Percentiles rank a stretch among this genome's conserved stretches.
phyloP scores from a whole-genome alignment of 305 asterid genomes.

The Fraxinus greggii region DNA sequence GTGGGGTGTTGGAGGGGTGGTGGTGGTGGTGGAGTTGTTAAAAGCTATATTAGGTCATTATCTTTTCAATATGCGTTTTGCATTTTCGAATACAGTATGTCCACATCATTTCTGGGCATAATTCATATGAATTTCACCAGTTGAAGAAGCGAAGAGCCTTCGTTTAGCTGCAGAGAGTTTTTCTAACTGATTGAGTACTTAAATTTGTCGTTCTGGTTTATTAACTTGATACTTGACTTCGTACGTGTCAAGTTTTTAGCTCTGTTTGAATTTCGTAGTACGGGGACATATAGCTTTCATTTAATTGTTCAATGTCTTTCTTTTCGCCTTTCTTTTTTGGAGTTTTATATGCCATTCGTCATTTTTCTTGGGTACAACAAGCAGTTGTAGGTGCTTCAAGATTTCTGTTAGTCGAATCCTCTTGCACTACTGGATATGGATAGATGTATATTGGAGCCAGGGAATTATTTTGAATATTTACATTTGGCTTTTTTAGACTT shows the following conservation, averaged over 20 bases:
- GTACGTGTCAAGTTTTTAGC: neutral
- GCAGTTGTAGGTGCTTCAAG: neutral
- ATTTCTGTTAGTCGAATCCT: neutral
- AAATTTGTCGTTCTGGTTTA: neutral
- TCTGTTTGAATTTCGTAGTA: neutral
- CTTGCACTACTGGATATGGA: neutral
- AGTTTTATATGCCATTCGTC: neutral
- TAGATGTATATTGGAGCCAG: neutral
- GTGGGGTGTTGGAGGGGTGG: neutral
- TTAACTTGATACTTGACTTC: neutral
- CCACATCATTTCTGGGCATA: neutral
- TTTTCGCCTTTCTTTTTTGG: neutral
- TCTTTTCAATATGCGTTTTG: neutral
- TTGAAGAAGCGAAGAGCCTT: neutral
- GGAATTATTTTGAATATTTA: neutral
- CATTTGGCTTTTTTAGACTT: neutral
- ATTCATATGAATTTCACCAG: neutral
- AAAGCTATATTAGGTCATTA: neutral
- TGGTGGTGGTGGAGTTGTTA: neutral
- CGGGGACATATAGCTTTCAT: neutral
- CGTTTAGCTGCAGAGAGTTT: neutral
- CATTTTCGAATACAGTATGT: neutral
- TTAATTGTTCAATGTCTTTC: neutral
- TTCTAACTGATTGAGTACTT: neutral
- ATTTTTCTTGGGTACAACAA: neutral